Percentiles rank a stretch among this genome's conserved stretches.
Evolutionary conservation across 2,329 filamentous ascomycete species (phyloP).

Genomic region (Claviceps monticola): DNA sequence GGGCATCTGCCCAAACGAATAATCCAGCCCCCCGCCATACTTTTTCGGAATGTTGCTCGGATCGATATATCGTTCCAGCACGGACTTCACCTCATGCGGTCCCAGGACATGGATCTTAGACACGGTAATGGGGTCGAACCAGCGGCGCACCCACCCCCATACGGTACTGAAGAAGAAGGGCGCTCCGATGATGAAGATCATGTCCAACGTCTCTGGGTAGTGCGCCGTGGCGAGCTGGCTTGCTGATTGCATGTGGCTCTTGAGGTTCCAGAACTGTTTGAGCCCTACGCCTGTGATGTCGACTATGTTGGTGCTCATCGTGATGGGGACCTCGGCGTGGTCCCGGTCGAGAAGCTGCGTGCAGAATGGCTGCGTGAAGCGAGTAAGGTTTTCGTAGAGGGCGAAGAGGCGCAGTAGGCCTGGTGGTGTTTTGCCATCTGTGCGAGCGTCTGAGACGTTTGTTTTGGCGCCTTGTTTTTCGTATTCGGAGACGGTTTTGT

Average conservation of each 20-base stretch:
- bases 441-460: constrained; percentile 45
- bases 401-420: constrained; percentile 80
- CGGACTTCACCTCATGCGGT: constrained; percentile 57
- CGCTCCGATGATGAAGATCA: constrained; percentile 64
- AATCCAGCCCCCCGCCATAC: constrained; percentile 81
- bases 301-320: constrained; percentile 87
- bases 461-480: constrained; percentile 49
- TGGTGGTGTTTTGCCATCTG: constrained; percentile 52
- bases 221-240: constrained; percentile 80
- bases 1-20: constrained; percentile 62
- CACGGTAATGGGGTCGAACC: constrained; percentile 87
- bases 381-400: constrained; percentile 82
- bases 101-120: constrained; percentile 92
- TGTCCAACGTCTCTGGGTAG: constrained; percentile 78
- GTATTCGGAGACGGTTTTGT: constrained; percentile 67
- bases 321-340: constrained; percentile 70
- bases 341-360: constrained; percentile 60
- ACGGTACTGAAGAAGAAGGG: constrained; percentile 85
- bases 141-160: constrained; percentile 89
- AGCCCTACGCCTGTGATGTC: constrained; percentile 79
- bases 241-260: constrained; percentile 86
- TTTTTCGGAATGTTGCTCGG: constrained; percentile 70
- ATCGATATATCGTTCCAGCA: constrained; percentile 71
- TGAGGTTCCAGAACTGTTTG: constrained; percentile 93
- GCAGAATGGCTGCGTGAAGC: constrained; percentile 76